A percentile compares a stretch with the other conserved stretches of the same genome.
Evolutionary conservation across 306 rosid species (phyloP).

Genomic region (Cicer yamashitae): DNA sequence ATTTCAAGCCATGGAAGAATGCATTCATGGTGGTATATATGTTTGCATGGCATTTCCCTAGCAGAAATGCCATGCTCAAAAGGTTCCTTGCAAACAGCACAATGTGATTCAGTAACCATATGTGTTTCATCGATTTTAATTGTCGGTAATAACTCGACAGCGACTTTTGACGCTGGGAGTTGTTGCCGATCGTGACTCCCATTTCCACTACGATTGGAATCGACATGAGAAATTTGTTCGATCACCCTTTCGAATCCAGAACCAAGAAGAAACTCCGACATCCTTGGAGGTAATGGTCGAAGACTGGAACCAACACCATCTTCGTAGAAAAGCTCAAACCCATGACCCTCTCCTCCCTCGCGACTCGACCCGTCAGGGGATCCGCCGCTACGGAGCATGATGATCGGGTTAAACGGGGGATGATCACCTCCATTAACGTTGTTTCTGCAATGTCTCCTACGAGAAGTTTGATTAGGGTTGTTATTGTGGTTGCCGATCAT

Average conservation of each 20-base stretch:
- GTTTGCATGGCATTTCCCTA: conserved; percentile 63
- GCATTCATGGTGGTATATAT: conserved; percentile 73
- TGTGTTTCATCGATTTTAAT: conserved; percentile 51
- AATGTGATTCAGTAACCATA: conserved; percentile 54
- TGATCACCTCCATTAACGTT: not conserved
- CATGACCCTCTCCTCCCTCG: conserved; percentile 35
- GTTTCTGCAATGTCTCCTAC: conserved; percentile 37
- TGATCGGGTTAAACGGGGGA: conserved; percentile 63
- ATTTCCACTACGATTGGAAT: conserved; percentile 45
- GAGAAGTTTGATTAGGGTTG: conserved; percentile 38
- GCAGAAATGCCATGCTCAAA: conserved; percentile 50
- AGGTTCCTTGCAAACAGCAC: conserved; percentile 75
- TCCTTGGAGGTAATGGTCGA: conserved; percentile 63
- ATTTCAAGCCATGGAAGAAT: conserved; percentile 74
- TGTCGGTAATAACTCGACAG: conserved; percentile 62
- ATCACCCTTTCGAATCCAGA: conserved; percentile 71
- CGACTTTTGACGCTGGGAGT: conserved; percentile 58
- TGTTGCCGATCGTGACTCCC: conserved; percentile 30
- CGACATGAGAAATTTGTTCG: conserved; percentile 62
- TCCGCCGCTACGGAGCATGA: conserved; percentile 58
- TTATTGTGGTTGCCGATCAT: conserved; percentile 51
- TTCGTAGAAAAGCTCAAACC: conserved; percentile 67
- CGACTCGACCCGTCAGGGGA: conserved; percentile 37
- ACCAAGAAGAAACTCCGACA: conserved; percentile 73
- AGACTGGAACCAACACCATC: conserved; percentile 65